A percentile compares a stretch with the other conserved stretches of the same genome.
Conservation (phyloP, 768 basidiomycete species). For the Boletus sp. region DNA sequence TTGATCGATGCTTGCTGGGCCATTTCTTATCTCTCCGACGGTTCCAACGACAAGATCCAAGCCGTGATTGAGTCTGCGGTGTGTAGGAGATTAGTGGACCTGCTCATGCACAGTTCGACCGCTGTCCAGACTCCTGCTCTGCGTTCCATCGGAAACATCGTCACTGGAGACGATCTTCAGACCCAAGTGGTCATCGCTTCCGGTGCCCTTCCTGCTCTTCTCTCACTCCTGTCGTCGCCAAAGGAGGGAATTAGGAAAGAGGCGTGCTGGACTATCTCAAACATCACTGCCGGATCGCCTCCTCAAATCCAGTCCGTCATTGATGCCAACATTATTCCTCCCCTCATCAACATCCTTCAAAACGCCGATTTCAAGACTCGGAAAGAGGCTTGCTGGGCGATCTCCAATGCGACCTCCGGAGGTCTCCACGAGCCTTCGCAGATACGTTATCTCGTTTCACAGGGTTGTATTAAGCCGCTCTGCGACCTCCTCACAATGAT, state of each 20-base stretch:
- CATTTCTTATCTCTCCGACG: conserved; percentile 98
- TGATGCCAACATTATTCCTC: conserved; percentile 97
- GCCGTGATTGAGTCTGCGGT: conserved; percentile 99
- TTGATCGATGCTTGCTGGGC: conserved; percentile 99
- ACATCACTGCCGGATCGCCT: conserved; percentile 95
- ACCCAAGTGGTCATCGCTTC: conserved; percentile 99
- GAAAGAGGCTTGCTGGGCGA: conserved; percentile 99
- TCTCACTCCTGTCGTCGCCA: conserved; percentile 89
- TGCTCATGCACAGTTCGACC: conserved; percentile 91
- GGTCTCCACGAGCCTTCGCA: conserved; percentile 94
- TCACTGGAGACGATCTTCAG: conserved; percentile 98
- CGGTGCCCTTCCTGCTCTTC: conserved; percentile 91
- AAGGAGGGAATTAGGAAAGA: conserved; percentile 99
- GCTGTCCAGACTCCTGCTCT: conserved; percentile 98
- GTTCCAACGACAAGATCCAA: conserved; percentile 99
- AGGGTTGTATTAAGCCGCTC: conserved; percentile 98
- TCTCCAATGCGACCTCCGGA: conserved; percentile 98
- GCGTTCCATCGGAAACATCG: conserved; percentile 98
- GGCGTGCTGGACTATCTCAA: conserved; percentile 99
- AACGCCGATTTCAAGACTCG: conserved; percentile 99
- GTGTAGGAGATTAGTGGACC: conserved; percentile 93
- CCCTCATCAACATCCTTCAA: conserved; percentile 95
- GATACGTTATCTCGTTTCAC: conserved; percentile 95
- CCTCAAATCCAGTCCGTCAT: conserved; percentile 97
- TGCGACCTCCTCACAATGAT: conserved; percentile 96